A percentile compares a stretch with the other conserved stretches of the same genome.
Evolutionary conservation across 768 basidiomycete species (phyloP).

Genomic region (Hydnomerulius pinastri): DNA sequence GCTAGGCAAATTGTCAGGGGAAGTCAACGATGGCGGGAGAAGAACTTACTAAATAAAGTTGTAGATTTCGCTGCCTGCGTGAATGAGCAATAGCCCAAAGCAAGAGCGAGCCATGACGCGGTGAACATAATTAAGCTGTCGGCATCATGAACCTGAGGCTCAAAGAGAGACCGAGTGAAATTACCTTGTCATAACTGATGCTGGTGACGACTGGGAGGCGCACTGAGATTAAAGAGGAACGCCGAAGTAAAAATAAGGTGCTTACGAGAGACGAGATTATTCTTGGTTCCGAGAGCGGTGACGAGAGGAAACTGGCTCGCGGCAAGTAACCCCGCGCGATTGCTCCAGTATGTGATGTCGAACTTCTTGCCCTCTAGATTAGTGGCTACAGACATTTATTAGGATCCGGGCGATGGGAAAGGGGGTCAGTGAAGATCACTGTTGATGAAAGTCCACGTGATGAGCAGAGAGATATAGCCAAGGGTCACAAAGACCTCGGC

Average conservation of each 20-base stretch:
- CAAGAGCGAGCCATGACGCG: slow-evolving; percentile 47
- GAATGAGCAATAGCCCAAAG: slow-evolving; percentile 50
- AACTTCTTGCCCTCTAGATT: slow-evolving; percentile 20
- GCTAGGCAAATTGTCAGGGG: slow-evolving; percentile 2
- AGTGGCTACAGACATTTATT: slow-evolving; percentile 17
- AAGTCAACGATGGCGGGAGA: not conserved
- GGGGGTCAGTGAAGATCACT: slow-evolving; percentile 25
- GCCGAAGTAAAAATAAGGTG: not conserved
- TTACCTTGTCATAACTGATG: slow-evolving; percentile 24
- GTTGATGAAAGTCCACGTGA: slow-evolving; percentile 40
- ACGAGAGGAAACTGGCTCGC: slow-evolving; percentile 41
- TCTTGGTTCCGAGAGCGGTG: slow-evolving; percentile 46
- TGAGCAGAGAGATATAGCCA: slow-evolving; percentile 38
- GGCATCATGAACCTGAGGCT: not conserved
- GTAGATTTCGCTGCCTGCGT: slow-evolving; percentile 33
- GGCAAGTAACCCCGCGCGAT: slow-evolving; percentile 33
- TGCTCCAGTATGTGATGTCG: slow-evolving; percentile 31
- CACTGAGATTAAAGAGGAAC: not conserved
- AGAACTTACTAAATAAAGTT: slow-evolving; percentile 17
- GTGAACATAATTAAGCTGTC: slow-evolving; percentile 42
- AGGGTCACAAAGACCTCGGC: slow-evolving; percentile 41
- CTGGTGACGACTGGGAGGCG: slow-evolving; percentile 20
- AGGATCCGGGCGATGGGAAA: not conserved
- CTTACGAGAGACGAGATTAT: slow-evolving; percentile 30
- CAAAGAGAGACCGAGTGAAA: not conserved